phyloP scores from a whole-genome alignment of 1,139 yeast genomes.

The Pichia cactophila region DNA sequence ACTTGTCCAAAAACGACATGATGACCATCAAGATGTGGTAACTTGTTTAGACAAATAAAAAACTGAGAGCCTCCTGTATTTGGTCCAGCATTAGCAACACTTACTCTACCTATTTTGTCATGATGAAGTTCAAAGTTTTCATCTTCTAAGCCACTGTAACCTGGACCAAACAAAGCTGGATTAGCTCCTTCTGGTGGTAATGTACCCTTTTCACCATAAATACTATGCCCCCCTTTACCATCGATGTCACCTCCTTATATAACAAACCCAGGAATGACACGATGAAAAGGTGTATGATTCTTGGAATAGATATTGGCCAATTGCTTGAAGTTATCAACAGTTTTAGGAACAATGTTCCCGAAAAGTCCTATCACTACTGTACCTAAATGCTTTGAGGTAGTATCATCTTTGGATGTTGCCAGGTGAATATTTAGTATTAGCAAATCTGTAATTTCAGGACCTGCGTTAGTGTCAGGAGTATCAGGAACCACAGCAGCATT shows the following conservation, averaged over 20 bases:
- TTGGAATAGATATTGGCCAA: constrained; percentile 50
- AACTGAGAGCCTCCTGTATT: constrained; percentile 79
- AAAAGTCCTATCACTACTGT: constrained; percentile 61
- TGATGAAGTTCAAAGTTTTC: constrained; percentile 63
- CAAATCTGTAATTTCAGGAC: constrained; percentile 56
- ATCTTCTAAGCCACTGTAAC: constrained; percentile 31
- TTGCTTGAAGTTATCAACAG: constrained; percentile 64
- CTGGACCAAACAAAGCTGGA: constrained; percentile 5
- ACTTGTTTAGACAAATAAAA: constrained; percentile 44
- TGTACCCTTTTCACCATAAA: constrained; percentile 53
- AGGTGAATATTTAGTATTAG: constrained; percentile 57
- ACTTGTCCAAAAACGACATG: constrained; percentile 85
- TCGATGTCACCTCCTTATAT: constrained; percentile 79
- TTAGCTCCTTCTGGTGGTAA: constrained; percentile 21
- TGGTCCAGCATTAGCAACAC: constrained; percentile 79
- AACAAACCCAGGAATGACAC: constrained; percentile 72
- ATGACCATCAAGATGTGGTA: constrained; percentile 57
- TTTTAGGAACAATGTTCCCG: constrained; percentile 68
- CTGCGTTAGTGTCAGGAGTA: constrained; percentile 12
- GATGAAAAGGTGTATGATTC: constrained; percentile 58
- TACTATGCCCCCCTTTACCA: constrained; percentile 71
- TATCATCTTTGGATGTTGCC: constrained; percentile 29
- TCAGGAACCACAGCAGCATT: not conserved
- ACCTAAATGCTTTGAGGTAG: constrained; percentile 38
- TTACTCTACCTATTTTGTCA: constrained; percentile 59